phyloP scores from a whole-genome alignment of 2,329 filamentous ascomycete species.

The Emergomyces pasteurianus region DNA sequence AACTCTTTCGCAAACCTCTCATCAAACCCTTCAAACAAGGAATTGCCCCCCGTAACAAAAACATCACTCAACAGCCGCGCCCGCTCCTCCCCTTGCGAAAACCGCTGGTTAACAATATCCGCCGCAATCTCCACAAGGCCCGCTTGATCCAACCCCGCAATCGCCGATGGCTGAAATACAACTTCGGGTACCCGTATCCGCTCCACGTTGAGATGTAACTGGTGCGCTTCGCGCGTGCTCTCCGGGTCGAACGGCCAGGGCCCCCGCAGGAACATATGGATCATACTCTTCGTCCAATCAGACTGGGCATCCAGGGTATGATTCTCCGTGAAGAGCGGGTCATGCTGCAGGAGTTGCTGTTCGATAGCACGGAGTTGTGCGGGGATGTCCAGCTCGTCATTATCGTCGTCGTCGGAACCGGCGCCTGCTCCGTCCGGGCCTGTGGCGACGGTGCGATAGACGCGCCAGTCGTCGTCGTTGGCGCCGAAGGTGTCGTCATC shows the following conservation, averaged over 20 bases:
- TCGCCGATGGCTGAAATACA: slow-evolving; percentile 71
- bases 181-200: slow-evolving; percentile 89
- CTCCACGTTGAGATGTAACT: slow-evolving; percentile 93
- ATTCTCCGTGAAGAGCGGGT: slow-evolving; percentile 81
- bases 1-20: slow-evolving; percentile 65
- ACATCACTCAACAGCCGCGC: slow-evolving; percentile 69
- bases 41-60: slow-evolving; percentile 90
- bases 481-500: slow-evolving; percentile 93
- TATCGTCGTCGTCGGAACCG: slow-evolving; percentile 60
- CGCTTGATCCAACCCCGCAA: slow-evolving; percentile 85
- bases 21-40: slow-evolving; percentile 76
- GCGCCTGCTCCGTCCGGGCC: slow-evolving; percentile 46
- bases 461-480: slow-evolving; percentile 95
- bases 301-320: slow-evolving; percentile 83
- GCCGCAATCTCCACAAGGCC: slow-evolving; percentile 86
- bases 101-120: slow-evolving; percentile 75
- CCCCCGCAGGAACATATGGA: slow-evolving; percentile 83
- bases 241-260: slow-evolving; percentile 75
- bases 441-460: slow-evolving; percentile 85
- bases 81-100: slow-evolving; percentile 46
- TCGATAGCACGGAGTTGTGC: slow-evolving; percentile 65
- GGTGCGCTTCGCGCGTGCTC: slow-evolving; percentile 67
- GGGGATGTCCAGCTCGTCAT: slow-evolving; percentile 74
- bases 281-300: slow-evolving; percentile 85
- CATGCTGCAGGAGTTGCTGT: slow-evolving; percentile 71